Conservation (phyloP, 805 yeast species). For the Candida sphagnicola region DNA sequence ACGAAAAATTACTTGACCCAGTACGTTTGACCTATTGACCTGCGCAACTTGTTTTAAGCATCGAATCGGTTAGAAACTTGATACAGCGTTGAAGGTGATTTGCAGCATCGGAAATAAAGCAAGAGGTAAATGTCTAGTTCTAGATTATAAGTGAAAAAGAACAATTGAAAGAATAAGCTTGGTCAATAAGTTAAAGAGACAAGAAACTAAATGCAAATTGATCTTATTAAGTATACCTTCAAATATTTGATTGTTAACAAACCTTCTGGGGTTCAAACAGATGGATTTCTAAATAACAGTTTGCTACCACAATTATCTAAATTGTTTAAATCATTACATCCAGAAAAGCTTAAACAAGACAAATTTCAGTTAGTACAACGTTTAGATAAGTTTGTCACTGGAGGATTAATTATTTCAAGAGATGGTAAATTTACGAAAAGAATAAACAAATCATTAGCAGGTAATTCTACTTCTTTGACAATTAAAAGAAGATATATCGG, state of each 20-base stretch:
- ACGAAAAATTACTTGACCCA: not conserved
- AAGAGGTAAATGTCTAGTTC: no score
- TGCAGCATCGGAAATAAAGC: no score
- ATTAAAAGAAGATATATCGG: conserved; percentile 17
- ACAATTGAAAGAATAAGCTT: no score
- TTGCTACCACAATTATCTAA: conserved; percentile 13
- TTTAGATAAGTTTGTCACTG: conserved; percentile 20
- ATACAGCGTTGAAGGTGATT: no score
- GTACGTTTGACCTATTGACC: no score
- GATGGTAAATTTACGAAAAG: conserved; percentile 13
- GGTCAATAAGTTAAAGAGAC: no score
- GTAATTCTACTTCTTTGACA: not conserved
- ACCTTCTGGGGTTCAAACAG: conserved; percentile 17
- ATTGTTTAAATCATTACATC: conserved; percentile 8
- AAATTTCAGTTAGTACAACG: conserved; percentile 16
- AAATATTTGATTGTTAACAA: conserved; percentile 18
- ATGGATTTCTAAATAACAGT: conserved; percentile 8
- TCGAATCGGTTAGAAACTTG: no score
- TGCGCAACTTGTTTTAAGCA: no score
- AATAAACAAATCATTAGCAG: conserved; percentile 9
- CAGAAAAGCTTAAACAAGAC: conserved; percentile 7
- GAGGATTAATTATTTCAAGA: conserved; percentile 18
- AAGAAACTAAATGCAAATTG: no score
- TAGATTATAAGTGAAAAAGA: no score
- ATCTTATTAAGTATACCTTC: conserved; percentile 13